Percentiles rank a stretch among this genome's conserved stretches.
Conservation (phyloP, 2,329 filamentous ascomycete genomes). For the Hypoxylon sp. region DNA sequence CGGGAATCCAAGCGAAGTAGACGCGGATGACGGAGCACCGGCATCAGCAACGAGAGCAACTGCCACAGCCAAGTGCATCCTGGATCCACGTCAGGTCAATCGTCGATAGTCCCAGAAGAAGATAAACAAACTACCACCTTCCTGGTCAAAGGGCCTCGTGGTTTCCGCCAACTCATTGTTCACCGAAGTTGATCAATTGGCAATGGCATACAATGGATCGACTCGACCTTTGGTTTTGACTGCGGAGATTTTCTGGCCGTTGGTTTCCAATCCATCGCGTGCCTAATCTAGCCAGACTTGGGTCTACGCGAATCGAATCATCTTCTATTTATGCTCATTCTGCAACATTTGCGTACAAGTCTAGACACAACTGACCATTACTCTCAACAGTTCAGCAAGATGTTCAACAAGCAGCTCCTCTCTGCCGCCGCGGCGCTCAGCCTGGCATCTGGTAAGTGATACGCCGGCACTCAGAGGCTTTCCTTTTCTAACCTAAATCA, state of each 20-base stretch:
- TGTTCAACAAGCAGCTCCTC: conserved; percentile 63
- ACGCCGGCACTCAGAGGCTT: neutral
- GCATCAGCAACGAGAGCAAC: neutral
- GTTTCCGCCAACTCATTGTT: neutral
- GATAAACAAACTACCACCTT: conserved; percentile 5
- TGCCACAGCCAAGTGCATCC: conserved; percentile 1
- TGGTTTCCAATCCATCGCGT: conserved; percentile 1
- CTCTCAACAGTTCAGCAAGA: conserved; percentile 56
- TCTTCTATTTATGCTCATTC: conserved; percentile 7
- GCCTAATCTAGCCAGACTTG: conserved; percentile 3
- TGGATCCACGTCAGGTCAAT: neutral
- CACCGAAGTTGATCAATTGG: conserved; percentile 2
- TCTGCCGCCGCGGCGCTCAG: conserved; percentile 63
- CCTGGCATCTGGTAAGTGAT: conserved; percentile 61
- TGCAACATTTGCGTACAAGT: neutral
- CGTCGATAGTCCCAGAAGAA: neutral
- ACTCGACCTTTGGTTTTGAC: neutral
- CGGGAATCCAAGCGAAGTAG: conserved; percentile 2
- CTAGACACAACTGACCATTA: conserved; percentile 35
- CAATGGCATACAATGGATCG: neutral
- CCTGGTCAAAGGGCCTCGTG: neutral
- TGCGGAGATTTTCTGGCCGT: neutral
- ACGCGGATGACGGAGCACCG: neutral
- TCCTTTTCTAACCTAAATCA: conserved; percentile 36
- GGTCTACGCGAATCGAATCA: neutral